Base-by-base conservation (phyloP, 164 flowering plant species). In the Nelumbo lutea region DNA sequence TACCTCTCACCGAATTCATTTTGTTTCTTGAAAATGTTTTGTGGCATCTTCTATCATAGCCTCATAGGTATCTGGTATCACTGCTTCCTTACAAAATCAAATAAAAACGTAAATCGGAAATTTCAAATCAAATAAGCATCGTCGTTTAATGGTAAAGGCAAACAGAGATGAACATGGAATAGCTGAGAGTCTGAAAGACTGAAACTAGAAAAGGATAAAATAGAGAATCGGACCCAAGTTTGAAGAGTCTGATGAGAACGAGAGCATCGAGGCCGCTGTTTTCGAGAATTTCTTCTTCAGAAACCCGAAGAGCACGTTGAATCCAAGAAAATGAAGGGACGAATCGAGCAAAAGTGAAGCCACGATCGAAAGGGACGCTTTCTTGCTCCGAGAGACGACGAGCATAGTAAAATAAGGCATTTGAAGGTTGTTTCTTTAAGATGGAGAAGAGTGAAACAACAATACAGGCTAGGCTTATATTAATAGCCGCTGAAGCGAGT, bases 231-330 rank as follows among this genome's bases (percentile, higher is more conserved):
- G 4, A 83, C 86, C 84, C 86, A 13, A 83, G 66, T 69, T 81
- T 83, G 74, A 83, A 81, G 72, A 83, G 81, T 45, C 86, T 67
- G 48, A 83, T 64, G 61, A 83, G 59, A 46, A 81, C 76, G 58
- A 83, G 81, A 11, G 83, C 82, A 69, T 83, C 86, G 11, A 81
- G 84, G 14, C 86, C 86, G 42, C 71, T 58, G 38, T 43, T 61
- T 13, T 79, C 64, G 13, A 83, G 70, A 51, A 83, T 76, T 68
- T 81, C 79, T 3, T 81, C 79, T 53, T 81, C 83, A 39, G 76
- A 62, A 43, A 83, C 80, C 14, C 68, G 61, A 47, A 78, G 53
- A 43, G 83, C 83, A n/a, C 66, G 68, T 11, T 61, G 65, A 63
- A 81, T 74, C 83, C 86, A 83, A 11, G 73, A 75, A 39, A 75